Evolutionary conservation across 106 monocot genomes (phyloP).

Genomic region (Apostasia shenzhenica): DNA sequence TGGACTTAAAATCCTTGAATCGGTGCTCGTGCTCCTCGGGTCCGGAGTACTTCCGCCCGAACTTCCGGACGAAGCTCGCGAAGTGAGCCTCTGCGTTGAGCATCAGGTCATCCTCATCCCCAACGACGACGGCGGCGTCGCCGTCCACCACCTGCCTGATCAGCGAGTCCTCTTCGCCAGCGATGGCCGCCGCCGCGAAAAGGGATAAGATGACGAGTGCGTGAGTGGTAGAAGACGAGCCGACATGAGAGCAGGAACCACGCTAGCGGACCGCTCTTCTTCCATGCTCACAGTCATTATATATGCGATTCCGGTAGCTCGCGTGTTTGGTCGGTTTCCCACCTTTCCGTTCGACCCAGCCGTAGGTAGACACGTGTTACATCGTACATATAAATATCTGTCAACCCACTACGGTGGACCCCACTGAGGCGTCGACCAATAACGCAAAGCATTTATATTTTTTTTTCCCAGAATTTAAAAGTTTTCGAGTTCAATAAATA

Average conservation of each 20-base stretch:
- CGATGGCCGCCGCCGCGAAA: not conserved
- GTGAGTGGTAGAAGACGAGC: slow-evolving; percentile 6
- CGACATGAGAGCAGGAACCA: not conserved
- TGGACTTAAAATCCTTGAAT: slow-evolving; percentile 14
- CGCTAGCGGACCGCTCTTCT: too few species aligned
- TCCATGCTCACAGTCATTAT: too few species aligned
- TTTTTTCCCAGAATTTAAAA: too few species aligned
- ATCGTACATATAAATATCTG: too few species aligned
- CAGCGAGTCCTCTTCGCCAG: slow-evolving; percentile 5
- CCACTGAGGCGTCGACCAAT: too few species aligned
- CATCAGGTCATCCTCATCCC: slow-evolving; percentile 7
- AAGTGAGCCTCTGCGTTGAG: slow-evolving; percentile 21
- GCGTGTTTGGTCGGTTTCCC: too few species aligned
- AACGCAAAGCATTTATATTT: too few species aligned
- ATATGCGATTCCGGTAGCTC: too few species aligned
- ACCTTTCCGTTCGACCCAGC: too few species aligned
- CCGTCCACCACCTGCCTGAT: slow-evolving; percentile 14
- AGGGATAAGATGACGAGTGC: not conserved
- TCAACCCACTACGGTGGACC: too few species aligned
- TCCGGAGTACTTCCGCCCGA: slow-evolving; percentile 9
- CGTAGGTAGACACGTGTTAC: too few species aligned
- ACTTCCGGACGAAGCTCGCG: slow-evolving; percentile 7
- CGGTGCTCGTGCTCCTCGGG: slow-evolving; percentile 10
- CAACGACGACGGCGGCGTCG: not conserved
- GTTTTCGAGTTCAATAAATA: too few species aligned